Evolutionary conservation across 352 stramenopile species (phyloP).

Genomic region (Phytopythium sindhum): DNA sequence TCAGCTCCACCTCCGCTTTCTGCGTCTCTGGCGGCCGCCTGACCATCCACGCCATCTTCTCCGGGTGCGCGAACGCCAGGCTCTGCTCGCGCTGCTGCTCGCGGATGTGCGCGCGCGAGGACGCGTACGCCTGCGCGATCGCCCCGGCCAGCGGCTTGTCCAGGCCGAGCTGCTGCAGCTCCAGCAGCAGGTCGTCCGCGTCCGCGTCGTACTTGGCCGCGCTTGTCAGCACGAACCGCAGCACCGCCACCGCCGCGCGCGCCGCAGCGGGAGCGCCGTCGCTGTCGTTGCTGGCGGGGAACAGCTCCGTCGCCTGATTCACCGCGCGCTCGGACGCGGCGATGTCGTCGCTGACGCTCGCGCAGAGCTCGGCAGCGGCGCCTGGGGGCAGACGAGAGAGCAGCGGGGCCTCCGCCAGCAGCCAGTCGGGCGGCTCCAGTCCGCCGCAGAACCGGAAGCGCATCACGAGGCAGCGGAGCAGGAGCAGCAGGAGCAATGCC

Average conservation of each 20-base stretch:
- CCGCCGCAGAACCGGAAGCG: conserved; percentile 59
- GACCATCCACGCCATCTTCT: conserved; percentile 26
- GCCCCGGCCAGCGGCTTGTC: conserved; percentile 11
- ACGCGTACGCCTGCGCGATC: conserved; percentile 32
- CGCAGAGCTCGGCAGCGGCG: conserved; percentile 18
- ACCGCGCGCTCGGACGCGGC: neutral
- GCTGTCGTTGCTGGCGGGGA: neutral
- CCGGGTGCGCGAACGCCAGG: conserved; percentile 34
- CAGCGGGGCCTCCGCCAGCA: conserved; percentile 45
- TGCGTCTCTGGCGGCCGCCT: neutral
- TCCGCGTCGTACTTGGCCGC: conserved; percentile 43
- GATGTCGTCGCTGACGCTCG: conserved; percentile 26
- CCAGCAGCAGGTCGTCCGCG: conserved; percentile 29
- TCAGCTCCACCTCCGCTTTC: conserved; percentile 17
- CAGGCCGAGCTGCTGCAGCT: conserved; percentile 51
- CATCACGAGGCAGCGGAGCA: too few relatives aligned
- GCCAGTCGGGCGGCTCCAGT: conserved; percentile 61
- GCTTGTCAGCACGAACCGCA: conserved; percentile 49
- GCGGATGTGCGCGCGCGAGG: conserved; percentile 22
- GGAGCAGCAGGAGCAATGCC: too few relatives aligned
- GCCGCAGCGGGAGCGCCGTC: neutral
- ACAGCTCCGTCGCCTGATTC: neutral
- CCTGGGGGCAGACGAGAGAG: conserved; percentile 16
- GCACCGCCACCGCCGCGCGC: conserved; percentile 22
- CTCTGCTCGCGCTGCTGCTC: conserved; percentile 24